These are phyloP conservation scores for Citropsis articulata DNA, from an alignment of 345 rosid species.

Conservation along the genomic window DNA sequence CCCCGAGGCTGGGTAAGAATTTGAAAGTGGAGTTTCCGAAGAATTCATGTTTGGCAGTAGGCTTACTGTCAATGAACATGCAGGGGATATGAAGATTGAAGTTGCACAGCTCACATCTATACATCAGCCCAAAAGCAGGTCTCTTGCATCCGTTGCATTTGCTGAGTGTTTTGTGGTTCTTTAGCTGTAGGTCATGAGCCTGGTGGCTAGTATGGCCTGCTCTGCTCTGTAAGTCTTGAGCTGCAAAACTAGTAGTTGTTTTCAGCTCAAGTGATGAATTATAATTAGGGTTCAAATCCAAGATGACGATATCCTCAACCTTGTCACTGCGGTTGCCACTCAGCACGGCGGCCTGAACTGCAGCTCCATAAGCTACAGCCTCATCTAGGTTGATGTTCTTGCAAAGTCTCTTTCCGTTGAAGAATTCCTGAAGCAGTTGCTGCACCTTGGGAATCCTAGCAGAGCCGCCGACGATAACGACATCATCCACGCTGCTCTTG, in stretches of 20 bases:
- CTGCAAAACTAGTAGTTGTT: background rate
- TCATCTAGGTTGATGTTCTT: slow-evolving; percentile 48
- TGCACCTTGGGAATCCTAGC: slow-evolving; percentile 56
- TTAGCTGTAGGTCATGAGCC: background rate
- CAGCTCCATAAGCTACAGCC: slow-evolving; percentile 50
- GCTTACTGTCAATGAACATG: background rate
- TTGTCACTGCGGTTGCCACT: slow-evolving; percentile 39
- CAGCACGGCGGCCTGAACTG: slow-evolving; percentile 46
- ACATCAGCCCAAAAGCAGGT: background rate
- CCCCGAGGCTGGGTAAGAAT: background rate
- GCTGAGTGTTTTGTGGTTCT: background rate
- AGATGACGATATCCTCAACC: slow-evolving; percentile 30
- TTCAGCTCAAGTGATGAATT: background rate
- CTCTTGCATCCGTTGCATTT: background rate
- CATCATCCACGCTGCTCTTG: slow-evolving; percentile 42
- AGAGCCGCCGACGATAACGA: slow-evolving; percentile 48
- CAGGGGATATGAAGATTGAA: background rate
- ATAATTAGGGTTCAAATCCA: slow-evolving; percentile 32
- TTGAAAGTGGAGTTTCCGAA: background rate
- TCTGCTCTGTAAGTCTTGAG: background rate
- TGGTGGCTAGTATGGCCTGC: background rate
- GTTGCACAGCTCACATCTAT: slow-evolving; percentile 4
- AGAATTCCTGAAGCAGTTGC: slow-evolving; percentile 36
- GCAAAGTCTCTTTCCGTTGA: slow-evolving; percentile 45
- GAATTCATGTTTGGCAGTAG: background rate